Evolutionary conservation across 768 basidiomycete genomes (phyloP), one percentile per base, ranked within the genome.

Genomic region (Suillus fuscotomentosus): DNA sequence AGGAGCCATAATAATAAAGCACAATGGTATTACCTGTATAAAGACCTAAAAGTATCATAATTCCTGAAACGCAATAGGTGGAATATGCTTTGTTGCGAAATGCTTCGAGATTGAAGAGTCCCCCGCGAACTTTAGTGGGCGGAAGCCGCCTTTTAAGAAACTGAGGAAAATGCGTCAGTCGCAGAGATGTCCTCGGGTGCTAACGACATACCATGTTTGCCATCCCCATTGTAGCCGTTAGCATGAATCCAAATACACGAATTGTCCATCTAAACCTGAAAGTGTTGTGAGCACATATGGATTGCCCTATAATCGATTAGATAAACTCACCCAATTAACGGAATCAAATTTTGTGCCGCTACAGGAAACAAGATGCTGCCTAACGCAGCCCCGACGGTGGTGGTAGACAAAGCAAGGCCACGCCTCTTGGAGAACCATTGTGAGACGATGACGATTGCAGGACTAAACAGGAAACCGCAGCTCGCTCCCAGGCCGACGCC

Each of bases 201-300:
- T n/a, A 72, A 68, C 31, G 20, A 66, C 74, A 65, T 61, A 84
- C 82, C 54, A 91, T 63, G 72, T 88, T 90, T 17, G 84, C 81
- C 15, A 83, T 71, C 3, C 82, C 82, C 6, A 91, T 78, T 1
- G 82, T 71, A 17, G 81, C 66, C 1, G 89, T 66, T 0, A 91
- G 71, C 11, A 90, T 83, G 66, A 92, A 85, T 2, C 85, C 90
- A 48, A 91, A 75, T 43, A 88, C 83, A 13, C 91, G 81, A 80
- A 90, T 84, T 0, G 91, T 90, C 91, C 91, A 93, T 66, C 79
- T 78, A 72, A 92, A 93, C 15, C 90, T 92, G 56, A 13, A 24
- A 17, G 4, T 3, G 59, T 6, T 31, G 13, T 63, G 45, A 22
- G 53, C 20, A 2, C 9, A 41, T 24, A 8, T 10, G 5, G 54